Base-by-base conservation (phyloP, 2,329 filamentous ascomycete genomes). In the Microcyclospora tardicrescens region DNA sequence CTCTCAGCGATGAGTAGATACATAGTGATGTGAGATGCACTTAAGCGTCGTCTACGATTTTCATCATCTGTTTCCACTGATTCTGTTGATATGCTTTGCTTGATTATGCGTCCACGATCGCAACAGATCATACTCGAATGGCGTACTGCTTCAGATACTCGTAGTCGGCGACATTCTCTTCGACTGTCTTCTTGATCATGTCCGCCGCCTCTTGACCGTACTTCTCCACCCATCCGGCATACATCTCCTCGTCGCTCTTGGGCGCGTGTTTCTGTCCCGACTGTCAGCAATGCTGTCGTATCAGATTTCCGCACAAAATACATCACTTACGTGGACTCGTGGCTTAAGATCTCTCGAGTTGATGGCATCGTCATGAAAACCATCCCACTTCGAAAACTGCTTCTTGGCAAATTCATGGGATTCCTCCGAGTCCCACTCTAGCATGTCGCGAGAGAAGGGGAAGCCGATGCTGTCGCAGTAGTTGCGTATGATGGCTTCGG, bases 361-460 rank as follows among this genome's bases (percentile, higher is more conserved):
- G 51, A 96, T 84, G 11, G 86, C 91, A 67, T 96, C 91, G 50
- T 96, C 83, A 60, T 96, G 91, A 66, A 93, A 96, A 10, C 91
- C 91, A 50, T 79, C 82, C 91, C 91, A 96, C 67, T 98, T 96
- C 64, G 87, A 85, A 64, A 96, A 96, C 13, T 78, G 79, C 46
- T 76, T 71, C 48, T 72, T 69, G 2, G 87, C 89, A 44, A 73
- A 67, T 37, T 64, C 51, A 50, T 85, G 77, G 51, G 81, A 79
- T 47, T 82, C 79, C 37, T 80, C 77, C 19, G 79, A 77, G 45
- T 82, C 75, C 91, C 91, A 96, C 42, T 73, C 69, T 45, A 98
- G 69, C 87, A 96, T 94, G 11, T 74, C 67, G 0, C 77, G 74
- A 33, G 67, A 66, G 61, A 81, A 98, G 12, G 82, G 73, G 43